These are phyloP conservation scores for Tricharina praecox DNA, from an alignment of 495 filamentous ascomycete species.

Conservation along the genomic window DNA sequence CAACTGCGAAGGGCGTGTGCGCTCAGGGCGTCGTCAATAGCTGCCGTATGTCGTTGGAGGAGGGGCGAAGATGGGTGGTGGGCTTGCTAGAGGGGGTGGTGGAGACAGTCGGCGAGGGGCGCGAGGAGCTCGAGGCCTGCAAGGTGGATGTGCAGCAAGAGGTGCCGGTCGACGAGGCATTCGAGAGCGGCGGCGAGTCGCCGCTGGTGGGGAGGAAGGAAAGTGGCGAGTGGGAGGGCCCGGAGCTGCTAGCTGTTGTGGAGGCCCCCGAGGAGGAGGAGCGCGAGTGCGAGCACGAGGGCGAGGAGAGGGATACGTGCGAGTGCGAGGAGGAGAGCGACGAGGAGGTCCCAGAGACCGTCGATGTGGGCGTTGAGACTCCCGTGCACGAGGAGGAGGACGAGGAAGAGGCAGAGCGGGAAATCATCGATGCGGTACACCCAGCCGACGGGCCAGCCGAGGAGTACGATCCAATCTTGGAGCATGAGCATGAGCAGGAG, in stretches of 20 bases:
- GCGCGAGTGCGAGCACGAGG: neutral
- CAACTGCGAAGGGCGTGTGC: neutral
- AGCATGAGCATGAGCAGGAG: no score
- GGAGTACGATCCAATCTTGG: no score
- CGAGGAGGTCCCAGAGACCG: neutral
- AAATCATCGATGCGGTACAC: no score
- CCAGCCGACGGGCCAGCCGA: no score
- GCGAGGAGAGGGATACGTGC: neutral
- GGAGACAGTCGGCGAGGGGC: neutral
- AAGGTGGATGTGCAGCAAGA: neutral
- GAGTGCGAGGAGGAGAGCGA: neutral
- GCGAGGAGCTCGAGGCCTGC: neutral
- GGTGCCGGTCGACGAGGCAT: neutral
- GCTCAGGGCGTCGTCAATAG: neutral
- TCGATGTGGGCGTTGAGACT: neutral
- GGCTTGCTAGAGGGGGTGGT: neutral
- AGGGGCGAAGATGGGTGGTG: neutral
- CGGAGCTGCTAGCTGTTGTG: neutral
- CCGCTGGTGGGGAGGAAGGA: no score
- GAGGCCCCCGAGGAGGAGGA: neutral
- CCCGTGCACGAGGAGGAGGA: neutral
- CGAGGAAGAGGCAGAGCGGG: no score
- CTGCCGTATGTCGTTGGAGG: neutral
- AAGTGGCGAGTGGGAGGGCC: neutral
- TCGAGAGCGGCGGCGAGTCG: neutral